These are phyloP conservation scores for Sarocladiaceae sp. DNA, from an alignment of 2,329 filamentous ascomycete genomes.

Conservation along the genomic window DNA sequence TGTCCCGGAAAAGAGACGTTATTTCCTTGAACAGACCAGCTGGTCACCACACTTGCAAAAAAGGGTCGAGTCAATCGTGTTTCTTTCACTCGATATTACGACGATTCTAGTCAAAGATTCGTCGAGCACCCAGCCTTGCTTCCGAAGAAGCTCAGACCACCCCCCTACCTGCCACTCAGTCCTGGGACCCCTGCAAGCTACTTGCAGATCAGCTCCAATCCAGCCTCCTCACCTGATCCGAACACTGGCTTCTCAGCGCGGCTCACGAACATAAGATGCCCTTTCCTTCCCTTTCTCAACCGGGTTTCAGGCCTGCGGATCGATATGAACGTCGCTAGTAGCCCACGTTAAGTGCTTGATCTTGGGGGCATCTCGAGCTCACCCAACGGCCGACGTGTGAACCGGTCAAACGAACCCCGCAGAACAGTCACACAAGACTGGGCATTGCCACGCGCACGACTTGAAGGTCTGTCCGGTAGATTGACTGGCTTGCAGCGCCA, in stretches of 20 bases:
- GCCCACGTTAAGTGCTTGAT: not conserved
- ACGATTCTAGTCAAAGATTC: not conserved
- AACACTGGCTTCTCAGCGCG: not conserved
- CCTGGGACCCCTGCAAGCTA: not conserved
- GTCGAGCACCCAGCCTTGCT: not conserved
- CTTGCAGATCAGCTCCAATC: not conserved
- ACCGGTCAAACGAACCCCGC: constrained; percentile 4
- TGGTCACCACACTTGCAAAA: not conserved
- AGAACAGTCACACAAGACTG: constrained; percentile 4
- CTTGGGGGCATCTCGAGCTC: not conserved
- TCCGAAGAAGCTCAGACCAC: constrained; percentile 2
- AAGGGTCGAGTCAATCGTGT: no score
- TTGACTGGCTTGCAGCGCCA: not conserved
- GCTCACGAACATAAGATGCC: not conserved
- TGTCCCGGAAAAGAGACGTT: not conserved
- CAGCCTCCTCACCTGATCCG: not conserved
- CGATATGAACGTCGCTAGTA: not conserved
- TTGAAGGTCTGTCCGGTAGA: not conserved
- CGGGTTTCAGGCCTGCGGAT: no score
- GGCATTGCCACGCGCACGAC: not conserved
- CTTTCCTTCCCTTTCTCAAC: no score
- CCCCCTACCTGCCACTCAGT: not conserved
- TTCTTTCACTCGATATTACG: not conserved
- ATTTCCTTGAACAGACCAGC: not conserved
- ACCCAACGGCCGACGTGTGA: not conserved